phyloP scores from a whole-genome alignment of 257 asterid genomes.

The Thymus mandschuricus region DNA sequence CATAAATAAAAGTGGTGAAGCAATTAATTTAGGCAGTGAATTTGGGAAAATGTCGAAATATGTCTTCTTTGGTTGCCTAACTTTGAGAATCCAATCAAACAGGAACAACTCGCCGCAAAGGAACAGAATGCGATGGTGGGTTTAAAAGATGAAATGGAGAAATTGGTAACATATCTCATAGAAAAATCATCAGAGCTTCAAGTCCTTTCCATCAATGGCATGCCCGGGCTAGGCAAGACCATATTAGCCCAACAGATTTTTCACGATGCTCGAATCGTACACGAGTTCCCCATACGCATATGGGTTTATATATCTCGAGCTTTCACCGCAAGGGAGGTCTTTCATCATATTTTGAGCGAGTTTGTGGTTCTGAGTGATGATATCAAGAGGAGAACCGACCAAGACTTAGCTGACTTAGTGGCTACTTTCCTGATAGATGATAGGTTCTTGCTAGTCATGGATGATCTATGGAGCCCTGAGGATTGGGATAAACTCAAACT shows the following conservation, averaged over 20 bases:
- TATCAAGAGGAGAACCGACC: neutral
- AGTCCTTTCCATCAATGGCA: neutral
- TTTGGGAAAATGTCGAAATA: no score
- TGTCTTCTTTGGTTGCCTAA: no score
- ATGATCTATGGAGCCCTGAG: slow-evolving; percentile 33
- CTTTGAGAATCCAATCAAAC: neutral
- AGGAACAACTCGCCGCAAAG: neutral
- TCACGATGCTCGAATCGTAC: neutral
- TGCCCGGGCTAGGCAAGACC: neutral
- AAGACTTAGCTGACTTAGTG: neutral
- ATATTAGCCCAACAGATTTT: neutral
- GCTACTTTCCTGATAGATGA: neutral
- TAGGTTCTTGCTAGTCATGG: slow-evolving; percentile 36
- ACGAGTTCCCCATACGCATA: slow-evolving; percentile 19
- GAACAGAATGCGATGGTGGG: neutral
- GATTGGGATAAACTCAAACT: slow-evolving; percentile 33
- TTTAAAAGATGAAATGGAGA: neutral
- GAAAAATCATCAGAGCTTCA: neutral
- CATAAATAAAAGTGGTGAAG: no score
- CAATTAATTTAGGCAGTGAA: no score
- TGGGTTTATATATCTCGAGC: slow-evolving; percentile 8
- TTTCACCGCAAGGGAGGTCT: slow-evolving; percentile 2
- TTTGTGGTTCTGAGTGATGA: neutral
- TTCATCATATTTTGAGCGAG: slow-evolving; percentile 2
- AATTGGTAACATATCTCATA: neutral